Evolutionary conservation across 2,329 filamentous ascomycete genomes (phyloP).

Genomic region (Colletotrichum horii): DNA sequence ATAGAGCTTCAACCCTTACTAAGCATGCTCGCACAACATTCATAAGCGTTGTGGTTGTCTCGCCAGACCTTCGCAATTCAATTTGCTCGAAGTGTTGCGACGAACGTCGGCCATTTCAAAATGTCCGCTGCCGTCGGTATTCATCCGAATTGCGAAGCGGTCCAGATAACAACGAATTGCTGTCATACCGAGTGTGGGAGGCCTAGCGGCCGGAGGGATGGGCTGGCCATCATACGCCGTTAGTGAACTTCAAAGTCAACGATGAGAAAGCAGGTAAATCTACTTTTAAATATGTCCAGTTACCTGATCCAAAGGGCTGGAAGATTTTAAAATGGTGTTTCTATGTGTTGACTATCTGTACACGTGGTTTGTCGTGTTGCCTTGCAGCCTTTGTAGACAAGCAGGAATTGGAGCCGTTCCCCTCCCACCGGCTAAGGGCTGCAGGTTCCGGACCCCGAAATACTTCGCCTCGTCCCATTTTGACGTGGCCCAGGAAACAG

Average conservation of each 20-base stretch:
- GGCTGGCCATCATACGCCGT: neutral
- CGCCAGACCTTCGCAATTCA: neutral
- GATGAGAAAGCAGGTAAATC: neutral
- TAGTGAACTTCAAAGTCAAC: neutral
- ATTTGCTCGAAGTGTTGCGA: rapidly evolving
- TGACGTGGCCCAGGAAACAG: neutral
- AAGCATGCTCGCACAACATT: too few species aligned
- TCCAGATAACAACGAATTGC: neutral
- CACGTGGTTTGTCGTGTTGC: neutral
- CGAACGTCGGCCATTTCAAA: neutral
- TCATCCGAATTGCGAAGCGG: neutral
- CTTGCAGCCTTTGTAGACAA: neutral
- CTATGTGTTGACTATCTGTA: neutral
- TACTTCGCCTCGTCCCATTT: neutral
- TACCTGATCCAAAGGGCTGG: neutral
- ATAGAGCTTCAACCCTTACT: too few species aligned
- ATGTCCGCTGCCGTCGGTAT: neutral
- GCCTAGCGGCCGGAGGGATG: neutral
- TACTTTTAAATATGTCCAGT: neutral
- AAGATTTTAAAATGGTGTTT: neutral
- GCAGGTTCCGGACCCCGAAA: neutral
- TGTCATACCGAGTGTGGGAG: neutral
- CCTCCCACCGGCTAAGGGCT: neutral
- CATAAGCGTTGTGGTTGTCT: too few species aligned
- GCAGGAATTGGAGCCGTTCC: neutral